A percentile compares a stretch with the other conserved stretches of the same genome.
Conservation (phyloP, 169 alveolate species). For the Plasmodium vinckei region DNA sequence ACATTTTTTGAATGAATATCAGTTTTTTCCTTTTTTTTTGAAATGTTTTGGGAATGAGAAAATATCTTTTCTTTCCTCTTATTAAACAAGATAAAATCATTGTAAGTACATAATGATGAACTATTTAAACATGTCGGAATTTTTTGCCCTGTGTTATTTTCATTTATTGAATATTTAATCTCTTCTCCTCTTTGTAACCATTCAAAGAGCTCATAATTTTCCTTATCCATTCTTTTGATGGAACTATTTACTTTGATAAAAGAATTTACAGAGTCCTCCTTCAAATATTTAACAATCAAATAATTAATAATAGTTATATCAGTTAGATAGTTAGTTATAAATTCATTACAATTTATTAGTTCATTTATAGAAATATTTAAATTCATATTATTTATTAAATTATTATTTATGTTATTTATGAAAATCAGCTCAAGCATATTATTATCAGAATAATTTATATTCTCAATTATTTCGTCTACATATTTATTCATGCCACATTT, state of each 20-base stretch:
- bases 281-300: conserved; percentile 31
- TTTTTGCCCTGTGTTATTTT: not conserved
- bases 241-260: conserved; percentile 30
- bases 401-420: conserved; percentile 4
- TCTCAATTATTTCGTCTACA: not conserved
- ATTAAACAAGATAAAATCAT: not conserved
- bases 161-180: not conserved
- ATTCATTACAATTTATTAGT: conserved; percentile 7
- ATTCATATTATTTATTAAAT: conserved; percentile 42
- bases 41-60: not conserved
- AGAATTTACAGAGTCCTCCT: conserved; percentile 18
- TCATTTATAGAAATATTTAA: conserved; percentile 6
- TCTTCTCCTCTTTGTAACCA: not conserved
- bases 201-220: not conserved
- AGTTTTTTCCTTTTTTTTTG: not conserved
- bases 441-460: not conserved
- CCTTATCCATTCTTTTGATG: conserved; percentile 19
- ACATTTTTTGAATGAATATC: not conserved
- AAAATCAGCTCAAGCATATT: not conserved
- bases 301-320: conserved; percentile 21
- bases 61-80: not conserved
- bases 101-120: not conserved
- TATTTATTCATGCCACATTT: not conserved
- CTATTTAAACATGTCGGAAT: too few species aligned
- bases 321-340: conserved; percentile 17